phyloP scores from a whole-genome alignment of 805 yeast genomes.

The Candida piceae region DNA sequence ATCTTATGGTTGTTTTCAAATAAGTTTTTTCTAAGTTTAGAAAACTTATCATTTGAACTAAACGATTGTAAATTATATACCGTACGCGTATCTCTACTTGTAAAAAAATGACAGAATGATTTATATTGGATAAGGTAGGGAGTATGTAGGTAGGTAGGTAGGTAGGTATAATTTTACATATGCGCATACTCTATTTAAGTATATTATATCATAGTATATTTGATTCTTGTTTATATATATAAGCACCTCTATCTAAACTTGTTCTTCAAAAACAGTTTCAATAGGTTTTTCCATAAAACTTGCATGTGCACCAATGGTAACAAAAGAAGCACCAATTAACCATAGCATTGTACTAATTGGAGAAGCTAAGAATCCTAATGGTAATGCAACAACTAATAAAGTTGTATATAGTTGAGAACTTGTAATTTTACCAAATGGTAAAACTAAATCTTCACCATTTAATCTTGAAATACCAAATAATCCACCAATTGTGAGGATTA shows the following conservation, averaged over 20 bases:
- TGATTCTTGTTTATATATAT: too few species aligned
- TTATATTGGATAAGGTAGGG: too few species aligned
- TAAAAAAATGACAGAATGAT: too few species aligned
- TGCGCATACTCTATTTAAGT: too few species aligned
- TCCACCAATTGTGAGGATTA: slow-evolving; percentile 69
- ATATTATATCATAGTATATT: too few species aligned
- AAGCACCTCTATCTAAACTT: slow-evolving; percentile 32
- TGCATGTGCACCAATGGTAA: slow-evolving; percentile 85
- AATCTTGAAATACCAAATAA: slow-evolving; percentile 71
- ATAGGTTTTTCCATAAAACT: slow-evolving; percentile 94
- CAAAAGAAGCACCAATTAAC: slow-evolving; percentile 92
- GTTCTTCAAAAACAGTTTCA: slow-evolving; percentile 92
- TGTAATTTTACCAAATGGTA: slow-evolving; percentile 69
- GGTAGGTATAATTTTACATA: too few species aligned
- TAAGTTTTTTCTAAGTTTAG: slow-evolving; percentile 5
- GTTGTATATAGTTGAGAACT: slow-evolving; percentile 88
- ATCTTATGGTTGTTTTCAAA: not conserved
- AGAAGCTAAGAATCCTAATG: slow-evolving; percentile 36
- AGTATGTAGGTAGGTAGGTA: too few species aligned
- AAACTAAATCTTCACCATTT: slow-evolving; percentile 75
- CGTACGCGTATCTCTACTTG: too few species aligned
- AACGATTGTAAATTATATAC: too few species aligned
- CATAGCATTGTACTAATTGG: slow-evolving; percentile 83
- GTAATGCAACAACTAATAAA: slow-evolving; percentile 60
- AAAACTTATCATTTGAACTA: slow-evolving; percentile 1